Conservation (phyloP, 2,329 filamentous ascomycete genomes). For the Monosporascus cannonballus region DNA sequence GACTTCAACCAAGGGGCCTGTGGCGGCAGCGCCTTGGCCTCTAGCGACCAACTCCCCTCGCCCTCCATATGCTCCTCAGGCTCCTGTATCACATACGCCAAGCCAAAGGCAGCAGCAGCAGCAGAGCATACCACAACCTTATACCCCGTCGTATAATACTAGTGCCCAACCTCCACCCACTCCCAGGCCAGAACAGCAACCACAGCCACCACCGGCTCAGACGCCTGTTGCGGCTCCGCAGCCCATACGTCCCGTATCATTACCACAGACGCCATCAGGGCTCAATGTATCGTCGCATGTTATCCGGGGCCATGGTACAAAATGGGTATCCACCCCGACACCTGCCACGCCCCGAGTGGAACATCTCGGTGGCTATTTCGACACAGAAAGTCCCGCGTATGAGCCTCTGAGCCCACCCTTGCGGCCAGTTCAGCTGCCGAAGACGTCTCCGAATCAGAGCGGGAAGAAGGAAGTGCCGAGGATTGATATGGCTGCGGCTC, state of each 20-base stretch:
- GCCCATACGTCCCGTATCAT: slow-evolving; percentile 9
- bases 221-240: slow-evolving; percentile 15
- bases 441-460: slow-evolving; percentile 24
- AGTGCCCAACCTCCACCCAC: slow-evolving; percentile 14
- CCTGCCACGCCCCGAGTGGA: slow-evolving; percentile 48
- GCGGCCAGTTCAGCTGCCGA: slow-evolving; percentile 30
- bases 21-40: slow-evolving; percentile 15
- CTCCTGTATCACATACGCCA: slow-evolving; percentile 15
- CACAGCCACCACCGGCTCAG: slow-evolving; percentile 9
- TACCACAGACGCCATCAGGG: slow-evolving; percentile 18
- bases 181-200: slow-evolving; percentile 13
- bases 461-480: slow-evolving; percentile 31
- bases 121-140: slow-evolving; percentile 7
- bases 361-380: slow-evolving; percentile 26
- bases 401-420: slow-evolving; percentile 55
- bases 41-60: slow-evolving; percentile 13
- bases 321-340: slow-evolving; percentile 52
- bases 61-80: slow-evolving; percentile 14
- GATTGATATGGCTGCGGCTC: slow-evolving; percentile 14
- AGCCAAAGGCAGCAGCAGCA: slow-evolving; percentile 14
- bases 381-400: slow-evolving; percentile 45
- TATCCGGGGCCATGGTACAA: slow-evolving; percentile 42
- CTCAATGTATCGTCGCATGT: slow-evolving; percentile 18
- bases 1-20: slow-evolving; percentile 11
- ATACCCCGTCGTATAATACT: slow-evolving; percentile 22